Percentiles rank a stretch among this genome's conserved stretches.
Evolutionary conservation across 129 eudicot genomes (phyloP).

Genomic region (Pittosporum tobira): DNA sequence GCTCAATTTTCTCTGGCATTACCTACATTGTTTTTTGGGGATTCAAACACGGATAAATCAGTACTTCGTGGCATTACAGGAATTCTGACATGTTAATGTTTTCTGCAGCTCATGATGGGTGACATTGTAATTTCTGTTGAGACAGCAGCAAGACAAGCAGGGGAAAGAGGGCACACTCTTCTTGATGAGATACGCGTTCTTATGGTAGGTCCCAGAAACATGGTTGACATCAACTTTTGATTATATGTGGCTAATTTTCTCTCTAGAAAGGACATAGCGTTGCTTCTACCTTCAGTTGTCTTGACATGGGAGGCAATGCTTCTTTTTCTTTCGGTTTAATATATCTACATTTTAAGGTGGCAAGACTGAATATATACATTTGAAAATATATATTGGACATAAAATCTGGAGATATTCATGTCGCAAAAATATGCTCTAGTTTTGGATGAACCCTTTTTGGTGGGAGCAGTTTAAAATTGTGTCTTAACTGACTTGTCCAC

Average conservation of each 20-base stretch:
- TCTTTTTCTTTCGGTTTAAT: not conserved
- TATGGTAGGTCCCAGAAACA: constrained; percentile 45
- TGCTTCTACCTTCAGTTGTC: constrained; percentile 2
- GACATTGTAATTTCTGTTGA: constrained; percentile 87
- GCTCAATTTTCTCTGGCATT: not conserved
- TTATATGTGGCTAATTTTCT: not conserved
- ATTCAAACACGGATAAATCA: too few species aligned
- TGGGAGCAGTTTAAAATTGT: not conserved
- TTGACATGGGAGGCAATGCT: not conserved
- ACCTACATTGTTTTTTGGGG: not conserved
- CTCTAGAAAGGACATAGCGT: not conserved
- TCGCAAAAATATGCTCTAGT: too few species aligned
- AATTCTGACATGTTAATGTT: constrained; percentile 15
- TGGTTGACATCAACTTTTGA: not conserved
- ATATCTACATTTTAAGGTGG: not conserved
- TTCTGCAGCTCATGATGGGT: constrained; percentile 81
- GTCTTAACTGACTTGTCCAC: not conserved
- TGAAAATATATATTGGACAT: too few species aligned
- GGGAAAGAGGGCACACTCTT: constrained; percentile 85
- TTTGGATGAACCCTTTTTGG: not conserved
- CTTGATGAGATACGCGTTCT: constrained; percentile 88
- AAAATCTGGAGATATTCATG: too few species aligned
- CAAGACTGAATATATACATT: not conserved
- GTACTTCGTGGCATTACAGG: too few species aligned
- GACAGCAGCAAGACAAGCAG: constrained; percentile 90